Conservation (phyloP, 805 yeast species). For the Diddensiella transvaalensis region DNA sequence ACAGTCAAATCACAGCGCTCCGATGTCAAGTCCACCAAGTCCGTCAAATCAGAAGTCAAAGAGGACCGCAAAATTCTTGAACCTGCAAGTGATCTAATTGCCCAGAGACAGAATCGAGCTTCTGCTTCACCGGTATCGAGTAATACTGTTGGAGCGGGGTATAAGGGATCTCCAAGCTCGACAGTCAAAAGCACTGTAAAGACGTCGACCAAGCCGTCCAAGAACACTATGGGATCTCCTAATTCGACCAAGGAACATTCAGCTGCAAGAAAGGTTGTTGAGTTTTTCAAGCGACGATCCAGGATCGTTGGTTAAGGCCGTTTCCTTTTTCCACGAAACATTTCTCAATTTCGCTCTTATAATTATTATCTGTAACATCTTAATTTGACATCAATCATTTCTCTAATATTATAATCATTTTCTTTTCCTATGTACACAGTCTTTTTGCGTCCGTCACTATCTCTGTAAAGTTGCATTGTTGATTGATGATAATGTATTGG, state of each 20-base stretch:
- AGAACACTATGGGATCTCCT: conserved; percentile 5
- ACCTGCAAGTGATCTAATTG: conserved; percentile 21
- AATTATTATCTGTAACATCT: conserved; percentile 1
- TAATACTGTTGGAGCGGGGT: not conserved
- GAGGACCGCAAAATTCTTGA: conserved; percentile 20
- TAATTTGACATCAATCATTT: not conserved
- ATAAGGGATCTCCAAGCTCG: not conserved
- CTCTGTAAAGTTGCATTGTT: not conserved
- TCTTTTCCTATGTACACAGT: conserved; percentile 4
- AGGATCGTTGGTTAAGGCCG: conserved; percentile 21
- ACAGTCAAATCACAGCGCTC: conserved; percentile 2
- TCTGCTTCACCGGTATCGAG: not conserved
- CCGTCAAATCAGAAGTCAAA: conserved; percentile 6
- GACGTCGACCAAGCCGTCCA: not conserved
- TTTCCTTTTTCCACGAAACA: no score
- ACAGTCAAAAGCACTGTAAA: not conserved
- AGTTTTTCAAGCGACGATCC: conserved; percentile 37
- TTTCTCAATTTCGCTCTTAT: not conserved
- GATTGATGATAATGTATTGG: conserved; percentile 12
- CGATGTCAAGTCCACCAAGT: conserved; percentile 6
- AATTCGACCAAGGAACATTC: conserved; percentile 21
- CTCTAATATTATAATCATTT: conserved; percentile 4
- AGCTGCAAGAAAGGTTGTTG: conserved; percentile 34
- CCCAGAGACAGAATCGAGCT: conserved; percentile 22
- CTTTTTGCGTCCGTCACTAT: not conserved